Conservation (phyloP, 441 rosid species). For the Adansonia grandidieri region DNA sequence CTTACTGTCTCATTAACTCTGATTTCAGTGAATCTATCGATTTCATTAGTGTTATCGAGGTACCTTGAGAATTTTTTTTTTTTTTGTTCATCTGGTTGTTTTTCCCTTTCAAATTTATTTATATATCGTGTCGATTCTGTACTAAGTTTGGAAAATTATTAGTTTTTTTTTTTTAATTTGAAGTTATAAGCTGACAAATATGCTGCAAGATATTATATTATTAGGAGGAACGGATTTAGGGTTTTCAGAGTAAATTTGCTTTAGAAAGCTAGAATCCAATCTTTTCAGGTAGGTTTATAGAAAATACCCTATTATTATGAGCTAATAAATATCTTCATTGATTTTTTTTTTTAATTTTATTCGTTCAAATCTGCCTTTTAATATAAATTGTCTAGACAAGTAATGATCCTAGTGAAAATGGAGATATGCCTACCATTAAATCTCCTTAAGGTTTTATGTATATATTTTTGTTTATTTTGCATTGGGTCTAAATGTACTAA, state of each 20-base stretch:
- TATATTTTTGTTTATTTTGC: neutral
- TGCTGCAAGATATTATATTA: neutral
- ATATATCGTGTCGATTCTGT: neutral
- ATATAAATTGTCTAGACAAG: neutral
- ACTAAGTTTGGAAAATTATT: neutral
- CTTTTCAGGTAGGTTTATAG: neutral
- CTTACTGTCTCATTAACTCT: constrained; percentile 37
- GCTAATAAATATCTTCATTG: neutral
- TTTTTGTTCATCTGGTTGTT: neutral
- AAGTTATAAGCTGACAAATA: neutral
- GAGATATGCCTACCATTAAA: constrained; percentile 6
- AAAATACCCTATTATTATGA: neutral
- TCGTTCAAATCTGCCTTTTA: neutral
- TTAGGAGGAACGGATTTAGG: neutral
- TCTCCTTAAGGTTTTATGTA: neutral
- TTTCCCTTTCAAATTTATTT: neutral
- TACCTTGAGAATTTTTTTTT: constrained; percentile 25
- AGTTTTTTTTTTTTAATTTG: neutral
- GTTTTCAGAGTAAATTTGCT: neutral
- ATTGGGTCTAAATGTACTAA: neutral
- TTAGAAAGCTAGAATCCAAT: neutral
- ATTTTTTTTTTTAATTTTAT: neutral
- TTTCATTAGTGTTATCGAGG: constrained; percentile 66
- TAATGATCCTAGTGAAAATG: neutral
- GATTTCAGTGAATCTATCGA: constrained; percentile 34